Base-by-base conservation (phyloP, 306 rosid species). In the Vigna hirtella region DNA sequence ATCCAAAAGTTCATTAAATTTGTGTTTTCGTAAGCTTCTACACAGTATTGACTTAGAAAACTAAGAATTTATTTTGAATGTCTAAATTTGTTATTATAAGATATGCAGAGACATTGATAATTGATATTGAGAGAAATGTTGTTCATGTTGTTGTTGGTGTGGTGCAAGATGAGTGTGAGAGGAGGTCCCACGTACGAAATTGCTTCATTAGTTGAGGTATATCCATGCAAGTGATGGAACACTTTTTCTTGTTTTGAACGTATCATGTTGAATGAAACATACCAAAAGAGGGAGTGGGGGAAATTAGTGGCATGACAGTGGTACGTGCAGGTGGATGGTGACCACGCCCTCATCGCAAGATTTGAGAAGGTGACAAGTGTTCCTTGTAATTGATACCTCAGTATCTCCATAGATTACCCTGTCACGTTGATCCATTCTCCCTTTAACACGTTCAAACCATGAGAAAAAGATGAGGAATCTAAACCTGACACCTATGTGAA, bases 351-450 rank as follows among this genome's bases (percentile, higher is more conserved):
- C 76, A 6, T 9, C 2, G 3, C 26, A 3, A 30, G 47, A 9
- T 5, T 15, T 43, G 20, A 66, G 77, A 58, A 52, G 1, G 2
- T 4, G 86, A 84, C 89, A 84, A 48, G 34, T 87, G 75, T 66
- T 83, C 85, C 81, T 17, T 26, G 71, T 78, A 67, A 79, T 71
- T 77, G 83, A 82, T 32, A 47, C 47, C 36, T 15, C 16, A 17
- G 13, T 61, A 85, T 87, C 84, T 45, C 8, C 13, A 1, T 45
- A 76, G 86, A 90, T 86, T 61, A 58, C 43, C 42, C 2, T 83
- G 85, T 86, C 85, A 80, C 47, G 1, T 58, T 73, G 1, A 16
- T 1, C 70, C 75, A 73, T 2, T 73, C 55, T 45, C 13, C 3
- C 0, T 18, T 28, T 4, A 22, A 58, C 91, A 83, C 83, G 85